Evolutionary conservation across 2,329 filamentous ascomycete species (phyloP).

Genomic region (Cladophialophora exuberans): DNA sequence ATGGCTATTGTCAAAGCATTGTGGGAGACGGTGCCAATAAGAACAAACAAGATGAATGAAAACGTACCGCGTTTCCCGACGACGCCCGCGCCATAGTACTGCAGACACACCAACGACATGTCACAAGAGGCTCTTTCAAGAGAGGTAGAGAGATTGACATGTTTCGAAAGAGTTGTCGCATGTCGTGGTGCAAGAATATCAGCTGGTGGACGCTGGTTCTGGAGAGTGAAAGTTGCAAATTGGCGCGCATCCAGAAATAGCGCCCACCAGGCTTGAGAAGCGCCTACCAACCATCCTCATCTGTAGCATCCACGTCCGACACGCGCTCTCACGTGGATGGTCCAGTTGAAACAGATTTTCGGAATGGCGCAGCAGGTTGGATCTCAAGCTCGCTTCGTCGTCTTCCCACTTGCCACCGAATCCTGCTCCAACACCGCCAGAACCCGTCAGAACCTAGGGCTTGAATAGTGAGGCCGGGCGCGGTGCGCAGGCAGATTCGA

Average conservation of each 20-base stretch:
- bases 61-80: constrained; percentile 28
- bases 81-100: constrained; percentile 18
- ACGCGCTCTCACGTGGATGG: constrained; percentile 27
- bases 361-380: constrained; percentile 13
- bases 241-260: constrained; percentile 31
- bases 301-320: constrained; percentile 25
- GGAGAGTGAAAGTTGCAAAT: constrained; percentile 10
- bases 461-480: background rate
- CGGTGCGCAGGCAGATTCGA: constrained; percentile 2
- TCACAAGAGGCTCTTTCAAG: constrained; percentile 19
- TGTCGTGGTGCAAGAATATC: constrained; percentile 25
- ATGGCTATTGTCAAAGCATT: constrained; percentile 12
- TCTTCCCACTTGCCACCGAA: constrained; percentile 18
- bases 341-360: constrained; percentile 20
- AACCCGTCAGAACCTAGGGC: constrained; percentile 11
- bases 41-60: constrained; percentile 24
- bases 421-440: constrained; percentile 4
- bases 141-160: constrained; percentile 2
- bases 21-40: constrained; percentile 19
- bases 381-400: constrained; percentile 24
- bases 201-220: constrained; percentile 27
- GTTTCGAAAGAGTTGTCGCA: constrained; percentile 25
- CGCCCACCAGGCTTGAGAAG: constrained; percentile 32
- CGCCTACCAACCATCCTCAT: constrained; percentile 30
- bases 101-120: constrained; percentile 26